Base-by-base conservation (phyloP, 441 rosid species). In the Hura crepitans region DNA sequence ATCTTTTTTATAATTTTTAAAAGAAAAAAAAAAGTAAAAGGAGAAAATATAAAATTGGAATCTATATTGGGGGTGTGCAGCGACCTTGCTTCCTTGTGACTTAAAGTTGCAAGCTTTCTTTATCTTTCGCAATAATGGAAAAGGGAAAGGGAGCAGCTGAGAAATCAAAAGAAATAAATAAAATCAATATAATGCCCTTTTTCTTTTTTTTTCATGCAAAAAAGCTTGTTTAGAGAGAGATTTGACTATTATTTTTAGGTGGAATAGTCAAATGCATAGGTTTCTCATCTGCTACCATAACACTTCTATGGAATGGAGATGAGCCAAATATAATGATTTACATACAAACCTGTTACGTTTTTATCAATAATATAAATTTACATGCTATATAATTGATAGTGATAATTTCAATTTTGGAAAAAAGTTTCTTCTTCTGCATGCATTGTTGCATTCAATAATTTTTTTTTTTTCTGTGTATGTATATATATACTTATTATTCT, bases 1-100 rank as follows among this genome's bases (percentile, higher is more conserved):
- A n/a, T n/a, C n/a, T n/a, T n/a, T n/a, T n/a, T n/a, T n/a, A n/a
- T n/a, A n/a, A n/a, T n/a, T n/a, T n/a, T n/a, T n/a, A n/a, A n/a
- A n/a, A n/a, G n/a, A n/a, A n/a, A n/a, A n/a, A n/a, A n/a, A n/a
- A n/a, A 27, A 27, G 33, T 28, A 53, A 58, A 58, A 11, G 25
- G 63, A 43, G 63, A 59, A 8, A 37, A 31, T 13, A 30, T 57
- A 12, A 39, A 57, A 30, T 27, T 27, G 62, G 60, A 55, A n/a
- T 20, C 62, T 6, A 35, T 62, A 3, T 39, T 42, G 45, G 22
- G 28, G 20, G 39, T 17, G 25, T 22, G 18, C 70, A 31, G 14
- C 43, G 30, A 47, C 79, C 68, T 76, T 73, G 80, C 80, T 76
- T 80, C 65, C 75, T 22, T 49, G 25, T 58, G 68, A 80, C 75